A percentile compares a stretch with the other conserved stretches of the same genome.
These are phyloP conservation scores for Isatis lusitanica DNA, from an alignment of 441 rosid genomes.

Conservation along the genomic window DNA sequence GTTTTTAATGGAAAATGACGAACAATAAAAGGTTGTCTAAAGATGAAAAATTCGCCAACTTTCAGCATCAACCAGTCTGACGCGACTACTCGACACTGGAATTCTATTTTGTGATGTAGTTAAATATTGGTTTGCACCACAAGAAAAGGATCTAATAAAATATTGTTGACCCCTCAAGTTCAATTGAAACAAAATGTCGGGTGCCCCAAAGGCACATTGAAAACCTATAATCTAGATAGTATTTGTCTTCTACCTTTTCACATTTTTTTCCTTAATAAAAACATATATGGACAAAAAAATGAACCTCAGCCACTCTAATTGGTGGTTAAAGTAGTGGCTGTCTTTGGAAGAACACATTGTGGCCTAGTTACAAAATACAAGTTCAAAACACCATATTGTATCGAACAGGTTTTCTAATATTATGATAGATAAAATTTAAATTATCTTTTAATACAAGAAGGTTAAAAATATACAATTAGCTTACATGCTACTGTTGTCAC, in stretches of 20 bases:
- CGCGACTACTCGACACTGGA: slow-evolving; percentile 71
- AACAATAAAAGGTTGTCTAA: not conserved
- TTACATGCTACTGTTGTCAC: not conserved
- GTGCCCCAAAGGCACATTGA: slow-evolving; percentile 23
- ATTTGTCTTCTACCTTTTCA: slow-evolving; percentile 2
- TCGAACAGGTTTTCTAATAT: not conserved
- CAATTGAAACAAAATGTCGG: slow-evolving; percentile 19
- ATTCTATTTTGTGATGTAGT: not conserved
- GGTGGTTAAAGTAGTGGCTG: slow-evolving; percentile 29
- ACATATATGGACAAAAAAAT: not conserved
- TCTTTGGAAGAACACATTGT: slow-evolving; percentile 4
- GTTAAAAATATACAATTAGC: not conserved
- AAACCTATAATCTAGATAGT: slow-evolving; percentile 23
- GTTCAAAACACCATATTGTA: not conserved
- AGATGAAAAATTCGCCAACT: slow-evolving; percentile 37
- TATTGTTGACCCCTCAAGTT: slow-evolving; percentile 8
- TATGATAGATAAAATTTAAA: not conserved
- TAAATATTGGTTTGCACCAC: not conserved
- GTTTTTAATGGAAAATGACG: not conserved
- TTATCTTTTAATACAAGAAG: too few relatives aligned
- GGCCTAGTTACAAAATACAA: not conserved
- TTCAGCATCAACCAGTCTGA: slow-evolving; percentile 31
- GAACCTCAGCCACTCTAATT: slow-evolving; percentile 18
- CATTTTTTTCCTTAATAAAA: not conserved
- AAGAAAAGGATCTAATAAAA: not conserved